Percentiles rank a stretch among this genome's conserved stretches.
These are phyloP conservation scores for Sugiyamaella grinbergsii DNA, from an alignment of 1,139 yeast species.

Conservation along the genomic window DNA sequence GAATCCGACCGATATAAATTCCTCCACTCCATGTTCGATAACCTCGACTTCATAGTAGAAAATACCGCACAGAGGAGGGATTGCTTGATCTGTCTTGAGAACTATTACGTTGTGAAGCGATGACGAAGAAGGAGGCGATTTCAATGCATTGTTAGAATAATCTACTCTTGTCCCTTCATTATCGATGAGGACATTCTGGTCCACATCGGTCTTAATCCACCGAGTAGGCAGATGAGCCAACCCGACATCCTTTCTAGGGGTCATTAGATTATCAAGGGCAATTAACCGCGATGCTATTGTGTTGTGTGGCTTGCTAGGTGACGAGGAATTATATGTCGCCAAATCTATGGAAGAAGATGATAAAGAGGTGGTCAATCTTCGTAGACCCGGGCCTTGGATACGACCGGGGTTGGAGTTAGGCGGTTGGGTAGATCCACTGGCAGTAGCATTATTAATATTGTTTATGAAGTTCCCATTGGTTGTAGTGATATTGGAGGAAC, in stretches of 20 bases:
- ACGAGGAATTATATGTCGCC: not conserved
- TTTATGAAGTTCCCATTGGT: no score
- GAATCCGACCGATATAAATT: slow-evolving; percentile 41
- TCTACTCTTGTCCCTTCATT: slow-evolving; percentile 26
- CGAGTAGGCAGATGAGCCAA: slow-evolving; percentile 33
- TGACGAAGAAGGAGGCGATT: slow-evolving; percentile 22
- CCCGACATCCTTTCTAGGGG: slow-evolving; percentile 28
- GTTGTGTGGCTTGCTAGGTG: not conserved
- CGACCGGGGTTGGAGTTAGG: not conserved
- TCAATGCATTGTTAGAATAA: slow-evolving; percentile 10
- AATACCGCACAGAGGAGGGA: slow-evolving; percentile 52
- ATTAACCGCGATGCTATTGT: not conserved
- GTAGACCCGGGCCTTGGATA: not conserved
- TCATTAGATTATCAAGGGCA: slow-evolving; percentile 1
- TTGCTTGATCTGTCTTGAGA: slow-evolving; percentile 44
- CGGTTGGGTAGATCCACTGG: not conserved
- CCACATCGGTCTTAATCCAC: slow-evolving; percentile 29
- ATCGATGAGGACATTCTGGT: slow-evolving; percentile 21
- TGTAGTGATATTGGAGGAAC: no score
- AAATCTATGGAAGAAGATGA: not conserved
- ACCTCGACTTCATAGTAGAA: slow-evolving; percentile 61
- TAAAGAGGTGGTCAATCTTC: slow-evolving; percentile 1
- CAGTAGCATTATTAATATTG: no score
- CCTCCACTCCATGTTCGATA: slow-evolving; percentile 31
- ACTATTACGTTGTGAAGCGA: slow-evolving; percentile 25